Percentiles rank a stretch among this genome's conserved stretches.
Conservation (phyloP, 2,329 filamentous ascomycete species). For the Colletotrichum costaricense region DNA sequence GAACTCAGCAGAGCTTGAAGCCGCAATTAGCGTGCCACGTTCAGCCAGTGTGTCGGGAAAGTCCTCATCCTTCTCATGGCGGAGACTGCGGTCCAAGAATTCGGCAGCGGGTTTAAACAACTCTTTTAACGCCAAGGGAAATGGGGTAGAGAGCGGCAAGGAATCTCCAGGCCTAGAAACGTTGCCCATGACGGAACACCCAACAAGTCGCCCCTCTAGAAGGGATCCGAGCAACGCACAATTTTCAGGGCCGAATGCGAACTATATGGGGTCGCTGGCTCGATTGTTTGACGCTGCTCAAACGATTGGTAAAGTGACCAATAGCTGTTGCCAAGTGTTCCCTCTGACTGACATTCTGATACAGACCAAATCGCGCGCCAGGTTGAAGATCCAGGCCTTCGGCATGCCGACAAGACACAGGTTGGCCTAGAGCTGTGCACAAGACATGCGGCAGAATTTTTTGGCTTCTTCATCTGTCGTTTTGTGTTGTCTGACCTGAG, state of each 20-base stretch:
- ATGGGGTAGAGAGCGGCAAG: slow-evolving; percentile 54
- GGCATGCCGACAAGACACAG: slow-evolving; percentile 92
- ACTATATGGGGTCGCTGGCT: slow-evolving; percentile 92
- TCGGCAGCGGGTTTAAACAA: slow-evolving; percentile 72
- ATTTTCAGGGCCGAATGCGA: slow-evolving; percentile 85
- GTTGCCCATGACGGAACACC: slow-evolving; percentile 79
- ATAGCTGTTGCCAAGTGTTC: not conserved
- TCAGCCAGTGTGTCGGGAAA: slow-evolving; percentile 77
- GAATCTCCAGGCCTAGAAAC: slow-evolving; percentile 75
- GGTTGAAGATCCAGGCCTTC: slow-evolving; percentile 93
- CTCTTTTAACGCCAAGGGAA: slow-evolving; percentile 54
- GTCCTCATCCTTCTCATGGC: slow-evolving; percentile 86
- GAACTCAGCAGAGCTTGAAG: slow-evolving; percentile 57
- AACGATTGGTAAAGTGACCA: slow-evolving; percentile 78
- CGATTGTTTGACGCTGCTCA: slow-evolving; percentile 94
- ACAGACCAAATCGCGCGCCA: slow-evolving; percentile 95
- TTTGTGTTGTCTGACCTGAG: slow-evolving; percentile 91
- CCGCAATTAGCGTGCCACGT: slow-evolving; percentile 57
- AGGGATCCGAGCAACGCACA: slow-evolving; percentile 75
- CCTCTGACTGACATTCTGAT: not conserved
- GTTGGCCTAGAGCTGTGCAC: slow-evolving; percentile 95
- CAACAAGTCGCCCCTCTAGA: slow-evolving; percentile 76
- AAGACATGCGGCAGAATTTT: slow-evolving; percentile 95
- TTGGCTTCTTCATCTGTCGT: slow-evolving; percentile 94
- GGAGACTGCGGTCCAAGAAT: slow-evolving; percentile 89